Percentiles rank a stretch among this genome's conserved stretches.
phyloP scores from a whole-genome alignment of 768 basidiomycete species.

The Gelatoporia subvermispora region DNA sequence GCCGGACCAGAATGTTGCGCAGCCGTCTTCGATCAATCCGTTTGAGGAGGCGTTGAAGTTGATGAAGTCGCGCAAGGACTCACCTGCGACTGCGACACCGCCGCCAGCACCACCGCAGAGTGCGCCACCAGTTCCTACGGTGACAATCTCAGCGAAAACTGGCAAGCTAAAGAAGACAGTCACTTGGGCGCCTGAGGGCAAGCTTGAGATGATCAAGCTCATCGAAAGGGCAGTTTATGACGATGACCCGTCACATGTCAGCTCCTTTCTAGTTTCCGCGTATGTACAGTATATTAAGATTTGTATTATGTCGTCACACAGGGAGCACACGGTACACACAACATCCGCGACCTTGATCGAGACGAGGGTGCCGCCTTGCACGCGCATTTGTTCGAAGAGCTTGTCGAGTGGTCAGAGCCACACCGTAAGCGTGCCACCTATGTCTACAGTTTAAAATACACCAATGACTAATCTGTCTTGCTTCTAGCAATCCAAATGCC shows the following conservation, averaged over 20 bases:
- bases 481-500: slow-evolving; percentile 60
- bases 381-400: slow-evolving; percentile 78
- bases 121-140: slow-evolving; percentile 23
- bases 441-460: neutral
- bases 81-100: slow-evolving; percentile 58
- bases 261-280: slow-evolving; percentile 40
- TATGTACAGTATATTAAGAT: slow-evolving; percentile 48
- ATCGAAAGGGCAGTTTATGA: slow-evolving; percentile 88
- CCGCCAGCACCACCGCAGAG: slow-evolving; percentile 32
- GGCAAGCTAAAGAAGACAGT: slow-evolving; percentile 75
- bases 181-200: slow-evolving; percentile 70
- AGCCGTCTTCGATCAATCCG: slow-evolving; percentile 73
- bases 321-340: slow-evolving; percentile 69
- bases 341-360: slow-evolving; percentile 80
- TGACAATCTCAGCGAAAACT: slow-evolving; percentile 14
- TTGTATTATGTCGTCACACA: slow-evolving; percentile 38
- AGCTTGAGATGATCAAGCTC: slow-evolving; percentile 69
- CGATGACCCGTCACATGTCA: slow-evolving; percentile 84
- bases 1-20: slow-evolving; percentile 55
- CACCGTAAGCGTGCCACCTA: slow-evolving; percentile 48
- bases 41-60: slow-evolving; percentile 80
- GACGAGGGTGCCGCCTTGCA: slow-evolving; percentile 85
- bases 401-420: slow-evolving; percentile 83
- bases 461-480: slow-evolving; percentile 21
- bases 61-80: slow-evolving; percentile 63